Evolutionary conservation across 1,284 basidiomycete genomes (phyloP).

Genomic region (Boletus sp.): DNA sequence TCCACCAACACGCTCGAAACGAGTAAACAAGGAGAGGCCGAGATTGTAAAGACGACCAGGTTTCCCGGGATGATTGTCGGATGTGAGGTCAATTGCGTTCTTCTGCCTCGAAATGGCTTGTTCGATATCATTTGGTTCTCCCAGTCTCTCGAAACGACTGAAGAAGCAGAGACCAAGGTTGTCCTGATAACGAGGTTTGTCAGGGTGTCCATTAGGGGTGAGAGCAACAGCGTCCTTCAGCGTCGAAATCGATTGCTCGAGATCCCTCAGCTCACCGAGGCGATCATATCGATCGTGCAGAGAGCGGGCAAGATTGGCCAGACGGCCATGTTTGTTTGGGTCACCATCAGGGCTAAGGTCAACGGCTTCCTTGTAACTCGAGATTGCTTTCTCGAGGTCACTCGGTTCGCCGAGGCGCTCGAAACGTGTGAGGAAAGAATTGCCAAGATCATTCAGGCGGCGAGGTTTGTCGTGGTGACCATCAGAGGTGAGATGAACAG

Average conservation of each 20-base stretch:
- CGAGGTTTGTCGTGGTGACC: neutral
- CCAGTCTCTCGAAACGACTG: neutral
- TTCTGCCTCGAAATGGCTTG: constrained; percentile 1
- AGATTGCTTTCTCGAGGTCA: neutral
- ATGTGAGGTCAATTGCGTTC: neutral
- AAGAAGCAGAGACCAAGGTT: neutral
- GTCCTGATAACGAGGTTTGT: neutral
- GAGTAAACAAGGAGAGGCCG: neutral
- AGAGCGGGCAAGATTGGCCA: neutral
- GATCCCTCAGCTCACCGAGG: neutral
- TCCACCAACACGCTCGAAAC: neutral
- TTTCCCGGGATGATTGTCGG: neutral
- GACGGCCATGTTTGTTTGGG: neutral
- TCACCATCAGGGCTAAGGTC: neutral
- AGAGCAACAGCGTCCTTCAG: neutral
- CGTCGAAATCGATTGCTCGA: neutral
- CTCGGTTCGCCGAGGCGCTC: neutral
- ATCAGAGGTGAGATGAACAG: neutral
- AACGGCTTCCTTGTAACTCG: neutral
- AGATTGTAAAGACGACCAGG: neutral
- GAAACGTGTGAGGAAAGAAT: neutral
- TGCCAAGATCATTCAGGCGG: neutral
- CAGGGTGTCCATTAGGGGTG: neutral
- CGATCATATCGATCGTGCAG: neutral
- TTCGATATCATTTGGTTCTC: neutral